A percentile compares a stretch with the other conserved stretches of the same genome.
These are phyloP conservation scores for Chloris gayana DNA, from an alignment of 176 grass and related monocot genomes.

Conservation along the genomic window DNA sequence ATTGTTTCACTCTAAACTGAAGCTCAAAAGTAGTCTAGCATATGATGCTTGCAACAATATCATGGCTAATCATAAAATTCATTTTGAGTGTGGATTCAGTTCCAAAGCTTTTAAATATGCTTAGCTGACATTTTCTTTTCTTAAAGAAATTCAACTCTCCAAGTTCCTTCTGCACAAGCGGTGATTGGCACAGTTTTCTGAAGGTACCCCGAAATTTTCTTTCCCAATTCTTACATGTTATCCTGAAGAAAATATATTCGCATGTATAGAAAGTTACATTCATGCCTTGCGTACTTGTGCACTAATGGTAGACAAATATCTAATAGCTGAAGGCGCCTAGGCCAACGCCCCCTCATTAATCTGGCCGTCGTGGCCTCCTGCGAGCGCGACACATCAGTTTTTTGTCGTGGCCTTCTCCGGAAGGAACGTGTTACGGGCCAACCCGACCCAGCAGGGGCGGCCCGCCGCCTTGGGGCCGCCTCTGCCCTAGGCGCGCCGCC, in stretches of 20 bases:
- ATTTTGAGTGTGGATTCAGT: conserved; percentile 28
- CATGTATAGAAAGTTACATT: background rate
- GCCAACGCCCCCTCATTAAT: no score
- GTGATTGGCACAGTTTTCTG: conserved; percentile 82
- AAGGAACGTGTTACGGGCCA: no score
- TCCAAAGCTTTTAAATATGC: conserved; percentile 27
- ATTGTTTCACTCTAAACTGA: conserved; percentile 29
- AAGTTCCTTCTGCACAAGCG: conserved; percentile 78
- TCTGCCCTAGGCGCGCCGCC: no score
- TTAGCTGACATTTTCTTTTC: conserved; percentile 42
- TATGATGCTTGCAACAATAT: conserved; percentile 23
- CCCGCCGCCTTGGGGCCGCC: no score
- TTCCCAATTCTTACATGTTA: conserved; percentile 32
- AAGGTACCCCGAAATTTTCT: conserved; percentile 55
- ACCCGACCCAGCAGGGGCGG: no score
- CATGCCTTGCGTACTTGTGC: conserved; percentile 17
- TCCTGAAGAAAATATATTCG: background rate
- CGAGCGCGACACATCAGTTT: no score
- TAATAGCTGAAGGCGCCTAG: no score
- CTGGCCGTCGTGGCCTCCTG: no score
- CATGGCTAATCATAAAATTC: conserved; percentile 12
- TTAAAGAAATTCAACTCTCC: conserved; percentile 96
- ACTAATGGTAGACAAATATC: background rate
- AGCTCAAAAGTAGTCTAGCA: conserved; percentile 7
- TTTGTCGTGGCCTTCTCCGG: no score